These are phyloP conservation scores for Oryza brachyantha DNA, from an alignment of 176 grass and related monocot species.

Conservation along the genomic window DNA sequence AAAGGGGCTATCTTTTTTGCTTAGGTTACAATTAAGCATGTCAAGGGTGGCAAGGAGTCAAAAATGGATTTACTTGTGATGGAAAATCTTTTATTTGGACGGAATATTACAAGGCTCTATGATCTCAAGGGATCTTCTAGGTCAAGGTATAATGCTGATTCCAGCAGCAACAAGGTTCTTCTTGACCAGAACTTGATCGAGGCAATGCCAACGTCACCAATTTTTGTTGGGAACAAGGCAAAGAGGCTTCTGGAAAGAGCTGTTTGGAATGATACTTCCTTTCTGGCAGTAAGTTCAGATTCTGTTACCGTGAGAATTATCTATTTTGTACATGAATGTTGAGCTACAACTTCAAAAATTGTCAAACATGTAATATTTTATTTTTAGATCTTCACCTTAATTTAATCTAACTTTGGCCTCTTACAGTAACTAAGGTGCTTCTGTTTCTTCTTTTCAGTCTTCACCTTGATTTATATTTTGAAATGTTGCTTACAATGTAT, in stretches of 20 bases:
- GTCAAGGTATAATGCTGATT: constrained; percentile 93
- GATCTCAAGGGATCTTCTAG: constrained; percentile 96
- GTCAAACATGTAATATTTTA: neutral
- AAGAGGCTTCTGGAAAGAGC: constrained; percentile 90
- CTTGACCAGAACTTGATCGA: constrained; percentile 99
- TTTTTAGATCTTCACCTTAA: neutral
- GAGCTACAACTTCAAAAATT: constrained; percentile 8
- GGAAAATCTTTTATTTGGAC: constrained; percentile 98
- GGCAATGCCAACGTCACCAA: constrained; percentile 96
- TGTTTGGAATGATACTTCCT: constrained; percentile 98
- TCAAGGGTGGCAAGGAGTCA: constrained; percentile 84
- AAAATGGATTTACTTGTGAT: constrained; percentile 98
- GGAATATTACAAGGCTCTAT: constrained; percentile 82
- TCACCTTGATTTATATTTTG: neutral
- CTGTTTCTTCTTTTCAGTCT: neutral
- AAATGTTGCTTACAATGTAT: neutral
- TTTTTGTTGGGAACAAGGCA: constrained; percentile 99
- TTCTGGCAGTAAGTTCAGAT: constrained; percentile 83
- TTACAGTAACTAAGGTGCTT: neutral
- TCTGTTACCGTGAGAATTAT: neutral
- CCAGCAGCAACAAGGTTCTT: constrained; percentile 86
- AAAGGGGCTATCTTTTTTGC: constrained; percentile 27
- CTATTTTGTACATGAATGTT: constrained; percentile 16
- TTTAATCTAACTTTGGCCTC: neutral
- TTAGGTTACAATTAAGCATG: constrained; percentile 88